Conservation (phyloP, 805 yeast genomes). For the Pichia nakasei region DNA sequence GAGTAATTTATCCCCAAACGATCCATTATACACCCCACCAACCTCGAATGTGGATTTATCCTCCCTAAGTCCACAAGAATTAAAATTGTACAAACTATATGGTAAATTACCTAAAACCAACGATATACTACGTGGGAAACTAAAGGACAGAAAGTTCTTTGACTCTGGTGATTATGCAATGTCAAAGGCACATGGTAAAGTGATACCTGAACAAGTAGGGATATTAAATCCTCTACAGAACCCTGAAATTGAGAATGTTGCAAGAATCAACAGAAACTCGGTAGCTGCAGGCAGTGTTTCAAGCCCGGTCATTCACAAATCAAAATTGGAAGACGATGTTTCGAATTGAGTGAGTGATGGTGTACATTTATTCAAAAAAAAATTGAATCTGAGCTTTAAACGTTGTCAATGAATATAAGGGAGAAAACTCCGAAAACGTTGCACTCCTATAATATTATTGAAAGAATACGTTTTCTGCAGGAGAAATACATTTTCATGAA, state of each 20-base stretch:
- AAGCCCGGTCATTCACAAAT: conserved; percentile 23
- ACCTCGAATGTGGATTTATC: conserved; percentile 36
- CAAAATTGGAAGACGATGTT: conserved; percentile 37
- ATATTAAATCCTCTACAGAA: conserved; percentile 31
- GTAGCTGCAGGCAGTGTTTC: conserved; percentile 21
- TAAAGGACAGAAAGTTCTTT: conserved; percentile 84
- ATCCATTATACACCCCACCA: conserved; percentile 40
- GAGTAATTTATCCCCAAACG: conserved; percentile 25
- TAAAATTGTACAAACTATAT: conserved; percentile 66
- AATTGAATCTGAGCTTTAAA: too few relatives aligned
- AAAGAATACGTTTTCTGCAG: too few relatives aligned
- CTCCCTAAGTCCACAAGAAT: conserved; percentile 68
- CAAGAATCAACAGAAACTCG: conserved; percentile 51
- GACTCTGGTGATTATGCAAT: conserved; percentile 94
- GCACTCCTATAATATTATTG: too few relatives aligned
- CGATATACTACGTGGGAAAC: conserved; percentile 63
- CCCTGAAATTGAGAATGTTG: conserved; percentile 51
- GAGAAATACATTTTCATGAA: too few relatives aligned
- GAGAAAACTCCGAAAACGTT: too few relatives aligned
- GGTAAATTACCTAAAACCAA: conserved; percentile 80
- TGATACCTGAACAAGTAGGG: conserved; percentile 21
- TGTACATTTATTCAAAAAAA: too few relatives aligned
- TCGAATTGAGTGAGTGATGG: not conserved
- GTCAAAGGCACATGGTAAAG: conserved; percentile 49
- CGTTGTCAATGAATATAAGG: too few relatives aligned